These are phyloP conservation scores for Aegilops bicornis DNA, from an alignment of 176 grass and related monocot genomes.

Conservation along the genomic window DNA sequence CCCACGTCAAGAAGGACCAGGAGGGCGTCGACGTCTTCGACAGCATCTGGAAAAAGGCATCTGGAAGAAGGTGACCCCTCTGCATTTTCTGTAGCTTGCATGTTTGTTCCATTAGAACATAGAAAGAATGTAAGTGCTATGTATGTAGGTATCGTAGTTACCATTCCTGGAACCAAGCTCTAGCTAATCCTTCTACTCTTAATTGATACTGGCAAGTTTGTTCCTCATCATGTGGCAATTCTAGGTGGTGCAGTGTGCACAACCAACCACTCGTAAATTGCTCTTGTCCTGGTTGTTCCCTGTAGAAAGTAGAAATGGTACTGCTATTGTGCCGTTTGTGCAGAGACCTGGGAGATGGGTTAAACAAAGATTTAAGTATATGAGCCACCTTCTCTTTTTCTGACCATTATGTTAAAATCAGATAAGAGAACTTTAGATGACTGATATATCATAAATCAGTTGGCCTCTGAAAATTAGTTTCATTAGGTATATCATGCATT, in stretches of 20 bases:
- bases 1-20: constrained; percentile 68
- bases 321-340: not conserved
- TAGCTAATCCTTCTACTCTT: constrained; percentile 8
- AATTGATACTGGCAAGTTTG: not conserved
- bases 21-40: constrained; percentile 98
- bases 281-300: constrained; percentile 5
- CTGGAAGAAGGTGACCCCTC: no score
- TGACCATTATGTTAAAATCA: constrained; percentile 32
- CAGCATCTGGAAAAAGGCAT: constrained; percentile 53
- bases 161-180: not conserved
- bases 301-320: constrained; percentile 4
- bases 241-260: constrained; percentile 19
- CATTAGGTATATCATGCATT: not conserved
- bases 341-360: not conserved
- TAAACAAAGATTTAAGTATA: not conserved
- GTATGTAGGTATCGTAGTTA: constrained; percentile 1
- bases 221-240: constrained; percentile 11
- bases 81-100: not conserved
- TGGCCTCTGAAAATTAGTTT: constrained; percentile 19
- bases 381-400: no score
- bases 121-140: constrained; percentile 15
- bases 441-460: not conserved
- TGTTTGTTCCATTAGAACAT: constrained; percentile 16
- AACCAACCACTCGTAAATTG: not conserved
- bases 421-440: constrained; percentile 24